phyloP scores from a whole-genome alignment of 495 filamentous ascomycete species.

The Clavariopsis aquatica region DNA sequence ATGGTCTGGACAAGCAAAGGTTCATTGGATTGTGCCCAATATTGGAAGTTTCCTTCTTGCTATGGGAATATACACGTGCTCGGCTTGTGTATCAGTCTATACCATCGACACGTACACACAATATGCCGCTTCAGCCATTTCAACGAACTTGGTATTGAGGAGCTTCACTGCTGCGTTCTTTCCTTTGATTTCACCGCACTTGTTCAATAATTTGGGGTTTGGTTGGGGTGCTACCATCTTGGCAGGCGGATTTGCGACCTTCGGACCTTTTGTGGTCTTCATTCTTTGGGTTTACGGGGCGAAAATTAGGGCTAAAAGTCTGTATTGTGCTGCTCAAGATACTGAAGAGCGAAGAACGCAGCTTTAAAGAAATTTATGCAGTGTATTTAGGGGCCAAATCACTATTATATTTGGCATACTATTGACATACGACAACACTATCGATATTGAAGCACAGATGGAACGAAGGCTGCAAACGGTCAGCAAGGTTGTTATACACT shows the following conservation, averaged over 20 bases:
- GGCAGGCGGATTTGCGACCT: conserved; percentile 26
- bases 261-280: too few species aligned
- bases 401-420: too few species aligned
- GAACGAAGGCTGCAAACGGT: too few species aligned
- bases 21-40: conserved; percentile 42
- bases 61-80: conserved; percentile 52
- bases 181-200: conserved; percentile 39
- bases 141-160: conserved; percentile 41
- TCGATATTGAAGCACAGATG: too few species aligned
- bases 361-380: too few species aligned
- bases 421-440: too few species aligned
- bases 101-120: conserved; percentile 54
- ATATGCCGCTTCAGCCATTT: conserved; percentile 56
- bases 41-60: conserved; percentile 39
- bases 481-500: too few species aligned
- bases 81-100: conserved; percentile 67
- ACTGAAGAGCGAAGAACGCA: too few species aligned
- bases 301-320: too few species aligned
- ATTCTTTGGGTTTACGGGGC: too few species aligned
- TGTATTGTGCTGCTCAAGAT: too few species aligned
- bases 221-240: conserved; percentile 44
- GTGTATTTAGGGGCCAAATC: too few species aligned
- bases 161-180: conserved; percentile 39
- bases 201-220: conserved; percentile 41
- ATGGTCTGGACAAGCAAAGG: conserved; percentile 33